These are phyloP conservation scores for Paecilomyces fulvus DNA, from an alignment of 2,329 filamentous ascomycete species.

Conservation along the genomic window DNA sequence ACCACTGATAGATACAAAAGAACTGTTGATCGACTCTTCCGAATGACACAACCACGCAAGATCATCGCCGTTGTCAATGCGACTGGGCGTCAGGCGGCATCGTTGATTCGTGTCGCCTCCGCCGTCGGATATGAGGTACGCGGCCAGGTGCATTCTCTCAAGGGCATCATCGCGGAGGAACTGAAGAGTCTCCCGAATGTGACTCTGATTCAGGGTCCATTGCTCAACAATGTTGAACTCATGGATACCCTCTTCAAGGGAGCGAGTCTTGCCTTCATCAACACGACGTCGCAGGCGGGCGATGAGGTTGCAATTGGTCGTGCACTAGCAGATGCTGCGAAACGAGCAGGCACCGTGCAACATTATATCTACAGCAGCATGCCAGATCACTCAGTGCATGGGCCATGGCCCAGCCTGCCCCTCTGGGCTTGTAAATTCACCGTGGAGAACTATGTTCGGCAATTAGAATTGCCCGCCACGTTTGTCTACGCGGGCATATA, in stretches of 20 bases:
- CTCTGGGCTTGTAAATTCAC: constrained; percentile 90
- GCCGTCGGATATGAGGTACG: constrained; percentile 90
- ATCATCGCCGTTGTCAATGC: constrained; percentile 93
- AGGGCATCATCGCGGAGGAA: constrained; percentile 82
- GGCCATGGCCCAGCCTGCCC: constrained; percentile 74
- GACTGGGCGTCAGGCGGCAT: constrained; percentile 90
- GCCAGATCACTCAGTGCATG: constrained; percentile 83
- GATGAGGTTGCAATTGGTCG: constrained; percentile 87
- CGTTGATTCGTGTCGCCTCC: constrained; percentile 85
- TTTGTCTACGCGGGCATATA: constrained; percentile 97
- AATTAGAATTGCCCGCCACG: constrained; percentile 74
- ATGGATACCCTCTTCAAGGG: constrained; percentile 73
- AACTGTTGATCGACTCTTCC: constrained; percentile 8
- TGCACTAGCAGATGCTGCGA: constrained; percentile 80
- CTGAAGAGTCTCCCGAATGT: constrained; percentile 75
- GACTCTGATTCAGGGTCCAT: constrained; percentile 57
- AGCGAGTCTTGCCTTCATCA: constrained; percentile 87
- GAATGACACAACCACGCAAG: constrained; percentile 49
- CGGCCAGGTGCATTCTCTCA: constrained; percentile 79
- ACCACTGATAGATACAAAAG: not conserved
- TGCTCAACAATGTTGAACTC: constrained; percentile 63
- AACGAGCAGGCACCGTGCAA: constrained; percentile 64
- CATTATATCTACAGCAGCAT: constrained; percentile 97
- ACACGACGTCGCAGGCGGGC: constrained; percentile 85
- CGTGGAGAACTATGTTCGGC: constrained; percentile 81